These are phyloP conservation scores for Globisporangium solare DNA, from an alignment of 352 stramenopile species.

Conservation along the genomic window DNA sequence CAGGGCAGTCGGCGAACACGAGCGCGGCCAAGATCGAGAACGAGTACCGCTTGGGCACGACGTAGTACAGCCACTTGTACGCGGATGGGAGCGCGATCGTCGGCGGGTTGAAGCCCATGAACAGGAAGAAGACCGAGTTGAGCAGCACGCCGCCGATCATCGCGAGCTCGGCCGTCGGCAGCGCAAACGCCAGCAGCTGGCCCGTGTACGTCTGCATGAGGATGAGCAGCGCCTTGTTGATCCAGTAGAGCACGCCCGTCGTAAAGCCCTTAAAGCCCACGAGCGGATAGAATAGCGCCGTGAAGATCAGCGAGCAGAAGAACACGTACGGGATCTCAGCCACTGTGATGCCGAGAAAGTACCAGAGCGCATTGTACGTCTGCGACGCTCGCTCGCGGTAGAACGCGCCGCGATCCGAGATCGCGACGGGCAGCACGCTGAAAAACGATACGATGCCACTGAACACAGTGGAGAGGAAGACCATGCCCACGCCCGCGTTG, in stretches of 20 bases:
- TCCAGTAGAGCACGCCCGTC: conserved; percentile 31
- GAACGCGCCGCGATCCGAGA: conserved; percentile 80
- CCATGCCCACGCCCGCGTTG: conserved; percentile 63
- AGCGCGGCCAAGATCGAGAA: conserved; percentile 38
- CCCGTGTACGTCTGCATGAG: conserved; percentile 47
- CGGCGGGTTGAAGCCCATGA: conserved; percentile 74
- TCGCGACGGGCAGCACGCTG: conserved; percentile 70
- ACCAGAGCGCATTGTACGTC: conserved; percentile 77
- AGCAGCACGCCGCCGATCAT: conserved; percentile 41
- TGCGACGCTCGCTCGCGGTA: conserved; percentile 54
- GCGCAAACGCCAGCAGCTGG: conserved; percentile 34
- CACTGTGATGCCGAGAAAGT: conserved; percentile 68
- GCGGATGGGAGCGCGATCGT: conserved; percentile 35
- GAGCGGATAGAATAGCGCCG: conserved; percentile 50
- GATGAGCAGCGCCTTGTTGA: conserved; percentile 39
- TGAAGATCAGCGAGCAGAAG: conserved; percentile 36
- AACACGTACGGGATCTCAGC: conserved; percentile 35
- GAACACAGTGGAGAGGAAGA: conserved; percentile 85
- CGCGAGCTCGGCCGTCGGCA: conserved; percentile 35
- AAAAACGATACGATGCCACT: conserved; percentile 83
- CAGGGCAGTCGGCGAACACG: conserved; percentile 35
- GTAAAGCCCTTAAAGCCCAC: conserved; percentile 39
- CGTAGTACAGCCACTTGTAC: conserved; percentile 61
- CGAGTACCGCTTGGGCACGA: conserved; percentile 39
- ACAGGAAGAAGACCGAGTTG: conserved; percentile 70